These are phyloP conservation scores for Aspergillus homomorphus DNA, from an alignment of 495 filamentous ascomycete species.

Conservation along the genomic window DNA sequence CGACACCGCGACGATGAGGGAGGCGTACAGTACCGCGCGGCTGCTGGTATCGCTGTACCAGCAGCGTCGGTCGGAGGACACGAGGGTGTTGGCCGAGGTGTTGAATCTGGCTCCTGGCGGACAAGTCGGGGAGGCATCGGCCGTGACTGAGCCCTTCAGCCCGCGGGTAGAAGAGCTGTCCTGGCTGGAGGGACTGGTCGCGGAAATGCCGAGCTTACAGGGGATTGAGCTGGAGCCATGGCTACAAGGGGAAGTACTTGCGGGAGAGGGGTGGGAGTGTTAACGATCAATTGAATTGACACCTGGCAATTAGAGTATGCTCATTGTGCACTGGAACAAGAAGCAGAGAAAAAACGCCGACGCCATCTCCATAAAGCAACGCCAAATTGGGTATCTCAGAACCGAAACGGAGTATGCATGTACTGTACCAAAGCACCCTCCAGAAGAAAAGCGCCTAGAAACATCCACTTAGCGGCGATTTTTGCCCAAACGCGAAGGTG, in stretches of 20 bases:
- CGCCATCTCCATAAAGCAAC: too few species aligned
- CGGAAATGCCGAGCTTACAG: slow-evolving; percentile 38
- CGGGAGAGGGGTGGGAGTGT: background rate
- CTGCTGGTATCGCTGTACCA: slow-evolving; percentile 39
- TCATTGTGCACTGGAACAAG: too few species aligned
- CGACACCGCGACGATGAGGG: slow-evolving; percentile 42
- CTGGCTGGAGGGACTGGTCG: slow-evolving; percentile 37
- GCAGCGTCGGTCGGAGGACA: slow-evolving; percentile 27
- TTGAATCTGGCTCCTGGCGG: background rate
- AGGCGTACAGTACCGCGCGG: slow-evolving; percentile 46
- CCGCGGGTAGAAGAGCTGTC: slow-evolving; percentile 29
- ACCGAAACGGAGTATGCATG: too few species aligned
- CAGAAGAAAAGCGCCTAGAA: too few species aligned
- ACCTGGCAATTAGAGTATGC: too few species aligned
- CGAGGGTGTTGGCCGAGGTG: slow-evolving; percentile 7
- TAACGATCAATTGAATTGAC: too few species aligned
- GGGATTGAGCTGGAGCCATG: slow-evolving; percentile 36
- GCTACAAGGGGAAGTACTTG: slow-evolving; percentile 21
- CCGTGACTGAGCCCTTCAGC: slow-evolving; percentile 1
- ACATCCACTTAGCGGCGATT: too few species aligned
- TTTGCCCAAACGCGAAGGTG: too few species aligned
- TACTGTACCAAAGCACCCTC: too few species aligned
- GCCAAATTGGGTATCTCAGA: too few species aligned
- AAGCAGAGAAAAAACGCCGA: too few species aligned
- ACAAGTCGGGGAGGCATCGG: slow-evolving; percentile 9